These are phyloP conservation scores for Ophiosphaerella korrae DNA, from an alignment of 2,329 filamentous ascomycete genomes.

Conservation along the genomic window DNA sequence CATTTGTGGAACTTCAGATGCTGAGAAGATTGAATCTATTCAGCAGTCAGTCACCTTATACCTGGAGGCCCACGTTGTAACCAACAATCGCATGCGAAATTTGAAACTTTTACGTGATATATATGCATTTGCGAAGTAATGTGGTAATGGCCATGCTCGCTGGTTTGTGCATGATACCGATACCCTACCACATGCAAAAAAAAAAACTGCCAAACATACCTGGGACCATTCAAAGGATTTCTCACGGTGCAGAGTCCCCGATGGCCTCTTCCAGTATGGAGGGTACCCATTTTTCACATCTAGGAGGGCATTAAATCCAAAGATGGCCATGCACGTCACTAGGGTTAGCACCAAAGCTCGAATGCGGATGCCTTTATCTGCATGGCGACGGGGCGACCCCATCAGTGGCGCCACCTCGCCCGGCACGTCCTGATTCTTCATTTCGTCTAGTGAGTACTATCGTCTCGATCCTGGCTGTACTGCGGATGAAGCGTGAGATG, in stretches of 20 bases:
- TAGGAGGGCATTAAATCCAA: conserved; percentile 23
- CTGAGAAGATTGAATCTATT: conserved; percentile 7
- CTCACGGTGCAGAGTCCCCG: conserved; percentile 1
- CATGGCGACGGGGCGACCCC: conserved; percentile 10
- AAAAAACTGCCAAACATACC: conserved; percentile 14
- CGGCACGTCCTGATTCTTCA: conserved; percentile 28
- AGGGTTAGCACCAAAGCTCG: conserved; percentile 20
- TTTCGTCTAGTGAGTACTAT: conserved; percentile 11
- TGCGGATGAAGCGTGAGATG: background rate
- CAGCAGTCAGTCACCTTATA: conserved; percentile 12
- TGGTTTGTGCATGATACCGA: background rate
- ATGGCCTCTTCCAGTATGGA: conserved; percentile 5
- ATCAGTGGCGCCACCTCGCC: conserved; percentile 11
- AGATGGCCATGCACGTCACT: conserved; percentile 21
- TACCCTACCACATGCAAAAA: too few species aligned
- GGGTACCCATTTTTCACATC: conserved; percentile 13
- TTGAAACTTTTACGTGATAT: too few species aligned
- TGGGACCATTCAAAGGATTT: conserved; percentile 28
- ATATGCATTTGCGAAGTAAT: too few species aligned
- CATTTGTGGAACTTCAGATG: conserved; percentile 39
- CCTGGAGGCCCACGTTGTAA: background rate
- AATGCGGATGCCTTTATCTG: conserved; percentile 8
- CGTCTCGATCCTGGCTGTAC: background rate
- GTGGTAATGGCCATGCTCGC: too few species aligned
- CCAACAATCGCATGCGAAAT: background rate